Base-by-base conservation (phyloP, 2,329 filamentous ascomycete species). In the Pseudopithomyces chartarum region DNA sequence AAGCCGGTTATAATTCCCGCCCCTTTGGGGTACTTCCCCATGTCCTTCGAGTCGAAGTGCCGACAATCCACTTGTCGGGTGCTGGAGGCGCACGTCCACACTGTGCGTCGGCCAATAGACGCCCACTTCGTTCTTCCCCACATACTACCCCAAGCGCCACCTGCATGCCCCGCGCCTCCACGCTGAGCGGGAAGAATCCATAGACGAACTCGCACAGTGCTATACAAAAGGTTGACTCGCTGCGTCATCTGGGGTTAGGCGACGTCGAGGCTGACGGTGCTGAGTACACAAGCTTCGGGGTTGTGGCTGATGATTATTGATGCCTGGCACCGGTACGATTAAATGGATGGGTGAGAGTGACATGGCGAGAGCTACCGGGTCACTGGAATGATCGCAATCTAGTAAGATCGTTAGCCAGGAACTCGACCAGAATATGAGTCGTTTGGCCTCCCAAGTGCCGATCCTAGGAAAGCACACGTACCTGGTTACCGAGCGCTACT, bases 401-500 rank as follows among this genome's bases (percentile, higher is more conserved):
- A 34, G n/a, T 47, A 43, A 17, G 6, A 40, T 10, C 4, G 13
- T 40, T 44, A 62, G 59, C 46, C 23, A 47, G 26, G 22, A 20
- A 12, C 15, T 2, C 20, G 5, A 15, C 5, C 6, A 33, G 15
- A 19, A 17, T 4, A 11, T 34, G 23, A n/a, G 17, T 13, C n/a
- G 8, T 2, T n/a, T 29, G 19, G 17, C 13, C 23, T 20, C 8
- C 36, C 32, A 5, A 38, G 20, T 23, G 19, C 45, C 17, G 12
- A 8, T 48, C 13, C 49, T 34, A 6, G 7, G 22, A 42, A 40
- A 26, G 11, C 20, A 33, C 10, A 56, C 67, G 43, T 59, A 76
- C 74, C 69, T 76, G 73, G 52, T 76, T 75, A 43, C 71, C 73
- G 22, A 76, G 64, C 7, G 71, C 70, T 45, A 75, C 68, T 0